Conservation (phyloP, 352 stramenopile genomes). For the Blastocystis sp. region DNA sequence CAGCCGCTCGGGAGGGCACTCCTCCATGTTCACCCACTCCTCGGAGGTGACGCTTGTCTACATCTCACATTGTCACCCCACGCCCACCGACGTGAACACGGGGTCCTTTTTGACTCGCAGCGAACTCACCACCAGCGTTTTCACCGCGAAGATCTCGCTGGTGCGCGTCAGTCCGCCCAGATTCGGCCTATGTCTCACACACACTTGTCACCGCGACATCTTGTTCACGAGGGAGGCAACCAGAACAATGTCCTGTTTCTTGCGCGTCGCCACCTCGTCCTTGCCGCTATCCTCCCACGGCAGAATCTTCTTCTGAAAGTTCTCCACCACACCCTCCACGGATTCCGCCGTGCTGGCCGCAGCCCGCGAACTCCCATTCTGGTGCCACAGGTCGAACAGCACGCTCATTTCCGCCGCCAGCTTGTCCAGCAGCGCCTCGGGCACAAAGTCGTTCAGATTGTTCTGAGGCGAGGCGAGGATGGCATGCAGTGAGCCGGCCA, state of each 20-base stretch:
- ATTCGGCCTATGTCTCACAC: conserved; percentile 74
- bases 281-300: conserved; percentile 56
- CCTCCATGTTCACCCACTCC: conserved; percentile 82
- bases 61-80: not conserved
- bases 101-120: conserved; percentile 76
- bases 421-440: not conserved
- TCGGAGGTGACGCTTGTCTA: conserved; percentile 80
- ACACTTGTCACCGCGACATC: conserved; percentile 68
- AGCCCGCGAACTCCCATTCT: no score
- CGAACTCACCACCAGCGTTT: conserved; percentile 79
- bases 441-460: conserved; percentile 50
- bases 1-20: conserved; percentile 72
- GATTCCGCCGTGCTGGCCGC: not conserved
- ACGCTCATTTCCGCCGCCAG: conserved; percentile 5
- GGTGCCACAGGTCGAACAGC: not conserved
- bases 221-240: conserved; percentile 78
- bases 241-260: conserved; percentile 54
- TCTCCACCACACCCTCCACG: not conserved
- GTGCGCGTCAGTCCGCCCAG: conserved; percentile 81
- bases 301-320: conserved; percentile 70
- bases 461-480: not conserved
- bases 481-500: not conserved
- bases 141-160: conserved; percentile 82
- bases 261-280: not conserved
- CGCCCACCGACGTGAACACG: conserved; percentile 72